phyloP scores from a whole-genome alignment of 1,139 yeast genomes.

The Candida pseudoviswanathii region DNA sequence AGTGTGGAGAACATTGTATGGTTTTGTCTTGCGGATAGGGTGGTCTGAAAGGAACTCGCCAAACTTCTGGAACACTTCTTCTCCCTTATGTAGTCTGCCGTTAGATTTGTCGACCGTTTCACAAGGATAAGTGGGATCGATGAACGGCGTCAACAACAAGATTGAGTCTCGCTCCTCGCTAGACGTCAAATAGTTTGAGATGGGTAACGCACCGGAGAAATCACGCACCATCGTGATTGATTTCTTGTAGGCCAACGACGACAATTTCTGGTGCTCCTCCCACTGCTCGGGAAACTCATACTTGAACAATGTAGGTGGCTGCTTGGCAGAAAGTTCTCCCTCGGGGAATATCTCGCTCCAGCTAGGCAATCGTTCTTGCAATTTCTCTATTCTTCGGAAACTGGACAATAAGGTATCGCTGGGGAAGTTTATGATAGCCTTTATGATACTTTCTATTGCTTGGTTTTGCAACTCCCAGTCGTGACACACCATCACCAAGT shows the following conservation, averaged over 20 bases:
- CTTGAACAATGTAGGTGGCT: slow-evolving; percentile 29
- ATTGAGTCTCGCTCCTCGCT: slow-evolving; percentile 32
- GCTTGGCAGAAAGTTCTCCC: slow-evolving; percentile 34
- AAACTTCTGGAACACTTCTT: slow-evolving; percentile 57
- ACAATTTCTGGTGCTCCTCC: slow-evolving; percentile 46
- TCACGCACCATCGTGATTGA: slow-evolving; percentile 62
- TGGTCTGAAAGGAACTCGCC: slow-evolving; percentile 46
- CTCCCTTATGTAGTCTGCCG: slow-evolving; percentile 47
- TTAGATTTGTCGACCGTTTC: slow-evolving; percentile 16
- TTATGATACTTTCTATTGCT: slow-evolving; percentile 56
- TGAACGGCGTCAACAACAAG: slow-evolving; percentile 55
- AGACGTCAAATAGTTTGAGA: slow-evolving; percentile 41
- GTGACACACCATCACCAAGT: slow-evolving; percentile 65
- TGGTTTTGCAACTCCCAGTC: slow-evolving; percentile 59
- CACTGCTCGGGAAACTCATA: slow-evolving; percentile 36
- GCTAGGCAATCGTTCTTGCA: slow-evolving; percentile 45
- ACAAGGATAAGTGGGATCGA: slow-evolving; percentile 43
- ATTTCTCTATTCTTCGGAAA: slow-evolving; percentile 43
- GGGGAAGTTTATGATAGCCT: slow-evolving; percentile 56
- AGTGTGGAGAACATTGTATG: slow-evolving; percentile 58
- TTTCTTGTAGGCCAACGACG: slow-evolving; percentile 51
- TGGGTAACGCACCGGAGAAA: slow-evolving; percentile 53
- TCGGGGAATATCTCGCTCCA: slow-evolving; percentile 53
- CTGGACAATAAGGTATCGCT: slow-evolving; percentile 48
- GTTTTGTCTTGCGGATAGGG: slow-evolving; percentile 25